Percentiles rank a stretch among this genome's conserved stretches.
phyloP scores from a whole-genome alignment of 2,329 filamentous ascomycete species.

The Colletotrichum phormii region DNA sequence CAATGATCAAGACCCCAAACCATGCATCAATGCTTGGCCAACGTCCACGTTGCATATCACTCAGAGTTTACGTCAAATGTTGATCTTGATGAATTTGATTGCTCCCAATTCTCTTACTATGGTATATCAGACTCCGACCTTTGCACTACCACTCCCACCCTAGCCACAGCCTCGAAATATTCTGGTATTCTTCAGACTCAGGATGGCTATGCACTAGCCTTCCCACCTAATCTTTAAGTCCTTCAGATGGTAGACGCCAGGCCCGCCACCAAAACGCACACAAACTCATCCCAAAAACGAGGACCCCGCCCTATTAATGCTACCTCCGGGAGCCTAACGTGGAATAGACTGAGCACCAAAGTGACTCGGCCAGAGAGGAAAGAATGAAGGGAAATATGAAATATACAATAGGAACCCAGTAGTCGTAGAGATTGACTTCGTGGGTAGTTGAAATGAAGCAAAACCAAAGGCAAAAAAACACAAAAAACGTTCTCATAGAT shows the following conservation, averaged over 20 bases:
- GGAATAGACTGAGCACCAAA: background rate
- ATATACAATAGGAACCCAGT: slow-evolving; percentile 26
- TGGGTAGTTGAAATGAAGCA: slow-evolving; percentile 7
- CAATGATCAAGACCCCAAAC: background rate
- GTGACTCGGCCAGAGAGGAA: background rate
- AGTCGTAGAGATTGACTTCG: background rate
- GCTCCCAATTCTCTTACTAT: slow-evolving; percentile 21
- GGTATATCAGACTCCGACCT: slow-evolving; percentile 28
- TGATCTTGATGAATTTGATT: slow-evolving; percentile 19
- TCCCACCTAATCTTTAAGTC: background rate
- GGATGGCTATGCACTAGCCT: background rate
- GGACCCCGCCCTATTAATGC: slow-evolving; percentile 27
- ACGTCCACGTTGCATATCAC: background rate
- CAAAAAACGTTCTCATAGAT: slow-evolving; percentile 33
- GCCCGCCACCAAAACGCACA: slow-evolving; percentile 19
- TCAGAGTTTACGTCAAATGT: background rate
- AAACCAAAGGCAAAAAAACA: slow-evolving; percentile 4
- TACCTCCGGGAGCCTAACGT: slow-evolving; percentile 32
- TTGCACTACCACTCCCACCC: background rate
- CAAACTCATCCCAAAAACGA: slow-evolving; percentile 6
- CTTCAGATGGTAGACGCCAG: slow-evolving; percentile 33
- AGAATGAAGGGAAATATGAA: slow-evolving; percentile 13
- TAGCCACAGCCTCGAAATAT: slow-evolving; percentile 11
- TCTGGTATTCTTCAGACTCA: slow-evolving; percentile 29
- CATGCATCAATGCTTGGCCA: background rate